Evolutionary conservation across 2,329 filamentous ascomycete genomes (phyloP), one percentile per base, ranked within the genome.

Genomic region (Diaporthe vexans): DNA sequence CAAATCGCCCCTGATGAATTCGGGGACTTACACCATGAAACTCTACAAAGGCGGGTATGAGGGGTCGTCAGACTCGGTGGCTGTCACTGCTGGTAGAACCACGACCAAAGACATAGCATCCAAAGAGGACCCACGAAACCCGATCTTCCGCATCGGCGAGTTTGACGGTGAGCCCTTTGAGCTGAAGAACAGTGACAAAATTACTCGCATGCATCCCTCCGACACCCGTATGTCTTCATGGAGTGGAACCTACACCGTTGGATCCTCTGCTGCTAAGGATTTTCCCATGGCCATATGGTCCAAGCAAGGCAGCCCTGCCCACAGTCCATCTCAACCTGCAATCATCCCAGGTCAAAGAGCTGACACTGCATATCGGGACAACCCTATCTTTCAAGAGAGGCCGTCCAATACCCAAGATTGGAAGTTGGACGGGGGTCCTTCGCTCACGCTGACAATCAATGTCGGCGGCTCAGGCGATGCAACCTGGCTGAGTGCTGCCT

Each of bases 21-120:
- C 91, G 0, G 91, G 91, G 40, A 91, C 89, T 0, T 93, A 93
- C 82, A 92, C 89, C n/a, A 91, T 92, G 86, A 88, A 91, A 6
- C 86, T 93, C 51, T 92, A 91, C 81, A 89, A 90, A 77, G 87
- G 84, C 24, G 90, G 92, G 79, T 88, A 88, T 79, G 84, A 86
- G 75, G 88, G 91, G 11, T 88, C 87, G 5, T 85, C 85, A 3
- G 81, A 84, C 33, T 84, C 82, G 8, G 87, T 90, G 21, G 83
- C 81, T 0, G 88, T 92, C 54, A 83, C 83, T 2, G 87, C 88
- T 1, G 89, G 89, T 6, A 81, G 81, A 43, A 85, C 85, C 0
- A 85, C 85, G 0, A 86, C 84, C 4, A 84, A 85, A 67, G 86
- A 88, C 78, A 91, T 91, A 61, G 85, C 87, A 3, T 87, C 86